Conservation (phyloP, 768 basidiomycete species). For the Leccinum uliginosum region DNA sequence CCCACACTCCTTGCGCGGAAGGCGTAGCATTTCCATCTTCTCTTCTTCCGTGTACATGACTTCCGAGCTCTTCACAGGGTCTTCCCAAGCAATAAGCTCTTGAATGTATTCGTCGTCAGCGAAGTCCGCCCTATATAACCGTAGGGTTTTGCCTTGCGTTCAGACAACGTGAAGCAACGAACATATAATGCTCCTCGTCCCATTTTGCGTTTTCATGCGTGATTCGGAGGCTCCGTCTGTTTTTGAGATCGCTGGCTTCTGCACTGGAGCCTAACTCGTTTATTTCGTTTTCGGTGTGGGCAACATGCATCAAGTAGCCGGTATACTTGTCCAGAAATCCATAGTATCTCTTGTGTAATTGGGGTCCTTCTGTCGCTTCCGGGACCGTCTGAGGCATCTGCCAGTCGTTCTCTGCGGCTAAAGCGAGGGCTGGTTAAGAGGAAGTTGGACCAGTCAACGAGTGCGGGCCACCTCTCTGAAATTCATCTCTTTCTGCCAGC, state of each 20-base stretch:
- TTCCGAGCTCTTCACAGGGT: slow-evolving; percentile 42
- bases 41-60: slow-evolving; percentile 69
- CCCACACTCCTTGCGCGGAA: slow-evolving; percentile 53
- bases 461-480: slow-evolving; percentile 46
- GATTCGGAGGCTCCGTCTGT: slow-evolving; percentile 51
- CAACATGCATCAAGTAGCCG: slow-evolving; percentile 70
- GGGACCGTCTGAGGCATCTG: slow-evolving; percentile 63
- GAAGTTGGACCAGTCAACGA: neutral
- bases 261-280: slow-evolving; percentile 71
- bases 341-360: slow-evolving; percentile 49
- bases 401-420: slow-evolving; percentile 81
- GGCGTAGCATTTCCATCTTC: slow-evolving; percentile 56
- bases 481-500: slow-evolving; percentile 49
- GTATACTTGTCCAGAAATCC: slow-evolving; percentile 75
- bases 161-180: slow-evolving; percentile 23
- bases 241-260: slow-evolving; percentile 48
- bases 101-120: slow-evolving; percentile 72
- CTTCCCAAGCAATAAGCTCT: slow-evolving; percentile 62
- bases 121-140: slow-evolving; percentile 64
- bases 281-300: slow-evolving; percentile 75
- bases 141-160: slow-evolving; percentile 1
- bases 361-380: slow-evolving; percentile 33
- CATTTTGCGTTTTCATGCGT: slow-evolving; percentile 72
- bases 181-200: slow-evolving; percentile 86
- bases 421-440: slow-evolving; percentile 3